phyloP scores from a whole-genome alignment of 2,329 filamentous ascomycete species.

The Torrubiellomyces zombiae region DNA sequence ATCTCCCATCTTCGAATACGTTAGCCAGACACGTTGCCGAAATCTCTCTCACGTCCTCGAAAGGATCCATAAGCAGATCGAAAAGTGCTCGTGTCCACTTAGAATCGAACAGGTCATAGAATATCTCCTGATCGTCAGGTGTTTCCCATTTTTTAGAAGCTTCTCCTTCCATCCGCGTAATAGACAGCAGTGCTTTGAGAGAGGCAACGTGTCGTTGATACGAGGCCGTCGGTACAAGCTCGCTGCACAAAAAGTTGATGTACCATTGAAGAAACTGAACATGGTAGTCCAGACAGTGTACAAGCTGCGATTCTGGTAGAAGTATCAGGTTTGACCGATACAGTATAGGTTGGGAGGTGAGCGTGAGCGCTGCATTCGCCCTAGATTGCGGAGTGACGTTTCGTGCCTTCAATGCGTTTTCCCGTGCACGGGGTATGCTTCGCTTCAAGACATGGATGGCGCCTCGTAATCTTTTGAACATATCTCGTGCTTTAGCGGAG shows the following conservation, averaged over 20 bases:
- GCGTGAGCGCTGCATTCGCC: constrained; percentile 7
- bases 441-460: constrained; percentile 40
- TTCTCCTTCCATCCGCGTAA: constrained; percentile 56
- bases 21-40: constrained; percentile 33
- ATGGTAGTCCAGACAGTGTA: constrained; percentile 30
- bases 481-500: constrained; percentile 54
- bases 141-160: constrained; percentile 22
- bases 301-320: constrained; percentile 19
- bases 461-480: constrained; percentile 60
- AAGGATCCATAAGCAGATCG: constrained; percentile 74
- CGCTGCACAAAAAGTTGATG: constrained; percentile 49
- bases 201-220: constrained; percentile 82
- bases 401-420: constrained; percentile 17
- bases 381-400: no score
- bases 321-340: constrained; percentile 23
- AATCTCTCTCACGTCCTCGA: constrained; percentile 68
- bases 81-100: constrained; percentile 48
- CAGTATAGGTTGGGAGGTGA: constrained; percentile 13
- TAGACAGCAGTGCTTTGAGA: constrained; percentile 49
- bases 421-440: constrained; percentile 19
- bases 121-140: constrained; percentile 19
- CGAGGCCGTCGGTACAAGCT: constrained; percentile 65
- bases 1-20: constrained; percentile 25
- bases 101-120: constrained; percentile 25
- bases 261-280: constrained; percentile 60